Percentiles rank a stretch among this genome's conserved stretches.
phyloP scores from a whole-genome alignment of 176 grass and related monocot genomes.

The Guadua angustifolia region DNA sequence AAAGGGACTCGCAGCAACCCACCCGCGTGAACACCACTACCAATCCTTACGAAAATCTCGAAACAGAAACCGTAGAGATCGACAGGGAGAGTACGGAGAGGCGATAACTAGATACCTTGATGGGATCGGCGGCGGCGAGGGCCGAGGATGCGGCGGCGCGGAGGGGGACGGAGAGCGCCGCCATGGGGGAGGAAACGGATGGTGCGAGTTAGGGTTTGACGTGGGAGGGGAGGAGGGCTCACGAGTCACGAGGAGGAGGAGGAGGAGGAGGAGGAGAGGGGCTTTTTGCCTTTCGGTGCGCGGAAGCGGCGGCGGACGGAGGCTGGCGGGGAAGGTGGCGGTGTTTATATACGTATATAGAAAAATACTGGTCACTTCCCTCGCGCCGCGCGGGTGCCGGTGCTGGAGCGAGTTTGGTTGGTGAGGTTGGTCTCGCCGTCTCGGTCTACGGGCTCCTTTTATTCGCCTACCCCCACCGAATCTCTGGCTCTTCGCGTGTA shows the following conservation, averaged over 20 bases:
- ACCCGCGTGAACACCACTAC: neutral
- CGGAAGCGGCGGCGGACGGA: conserved; percentile 13
- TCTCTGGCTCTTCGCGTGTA: neutral
- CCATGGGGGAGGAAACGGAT: conserved; percentile 40
- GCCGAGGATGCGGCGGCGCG: conserved; percentile 49
- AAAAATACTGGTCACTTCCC: no score
- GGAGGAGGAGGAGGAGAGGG: neutral
- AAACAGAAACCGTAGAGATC: neutral
- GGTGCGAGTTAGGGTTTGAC: conserved; percentile 49
- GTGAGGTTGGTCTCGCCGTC: no score
- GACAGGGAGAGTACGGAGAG: neutral
- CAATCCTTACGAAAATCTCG: neutral
- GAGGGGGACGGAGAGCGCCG: conserved; percentile 68
- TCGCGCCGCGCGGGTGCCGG: no score
- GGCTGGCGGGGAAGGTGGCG: conserved; percentile 34
- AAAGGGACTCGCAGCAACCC: neutral
- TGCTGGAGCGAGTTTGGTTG: no score
- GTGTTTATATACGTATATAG: neutral
- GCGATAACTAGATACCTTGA: conserved; percentile 49
- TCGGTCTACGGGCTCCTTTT: neutral
- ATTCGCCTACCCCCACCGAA: conserved; percentile 27
- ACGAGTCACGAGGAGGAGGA: neutral
- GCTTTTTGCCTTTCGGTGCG: conserved; percentile 23
- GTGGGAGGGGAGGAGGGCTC: neutral
- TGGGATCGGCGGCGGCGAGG: conserved; percentile 42